Base-by-base conservation (phyloP, 441 rosid genomes). In the Populus tomentosa region DNA sequence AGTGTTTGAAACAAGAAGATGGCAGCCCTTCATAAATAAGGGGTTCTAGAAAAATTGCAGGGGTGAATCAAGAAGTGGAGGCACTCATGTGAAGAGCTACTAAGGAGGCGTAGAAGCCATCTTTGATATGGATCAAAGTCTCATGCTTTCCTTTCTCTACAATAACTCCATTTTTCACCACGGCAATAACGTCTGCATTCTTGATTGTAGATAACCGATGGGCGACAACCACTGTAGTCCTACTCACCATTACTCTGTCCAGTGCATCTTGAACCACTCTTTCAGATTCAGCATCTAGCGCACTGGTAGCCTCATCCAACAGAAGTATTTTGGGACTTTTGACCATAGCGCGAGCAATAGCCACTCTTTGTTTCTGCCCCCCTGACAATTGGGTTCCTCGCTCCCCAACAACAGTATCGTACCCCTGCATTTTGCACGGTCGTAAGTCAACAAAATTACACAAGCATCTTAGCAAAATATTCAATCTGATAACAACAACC, bases 321-420 rank as follows among this genome's bases (percentile, higher is more conserved):
- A 90, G 84, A 67, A 91, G 67, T 78, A 90, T 82, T 72, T 83
- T 91, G 0, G 93, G 95, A 53, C 78, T 86, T 70, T 88, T 94
- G 0, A 87, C 83, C 1, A 94, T 87, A 0, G 98, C 98, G 6
- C 97, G 85, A 0, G 93, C 93, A 56, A 91, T 90, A 13, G 91
- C 98, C 72, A 93, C 87, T 68, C 93, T 70, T 75, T 94, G 92
- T 82, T 93, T 94, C 72, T 93, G 97, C 5, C 98, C 89, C 0
- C 97, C 92, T 0, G 95, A 91, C 78, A 91, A 11, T 13, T 92
- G 97, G 21, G 84, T 81, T 68, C 98, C 98, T 79, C 94, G 80
- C 59, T 94, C 97, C 14, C 98, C 98, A 0, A 87, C 97, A 35
- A 80, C 33, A 2, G 91, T 89, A 1, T 85, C 89, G 24, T 92